phyloP scores from a whole-genome alignment of 345 rosid genomes.

The Pugionium dolabratum region DNA sequence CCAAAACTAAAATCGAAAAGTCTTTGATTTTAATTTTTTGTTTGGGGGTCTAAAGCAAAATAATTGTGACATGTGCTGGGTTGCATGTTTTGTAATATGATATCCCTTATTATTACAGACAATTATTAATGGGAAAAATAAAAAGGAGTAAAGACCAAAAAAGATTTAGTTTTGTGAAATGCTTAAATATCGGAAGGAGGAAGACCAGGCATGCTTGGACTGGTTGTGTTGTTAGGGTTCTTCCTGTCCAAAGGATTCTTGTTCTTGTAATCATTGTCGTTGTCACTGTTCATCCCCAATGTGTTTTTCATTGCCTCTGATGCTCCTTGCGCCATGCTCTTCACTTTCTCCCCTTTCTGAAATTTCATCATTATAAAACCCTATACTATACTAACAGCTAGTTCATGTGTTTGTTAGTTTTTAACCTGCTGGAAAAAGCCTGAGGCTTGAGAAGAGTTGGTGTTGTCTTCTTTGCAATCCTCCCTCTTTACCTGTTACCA shows the following conservation, averaged over 20 bases:
- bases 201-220: conserved; percentile 20
- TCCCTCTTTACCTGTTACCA: conserved; percentile 29
- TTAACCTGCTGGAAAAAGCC: conserved; percentile 37
- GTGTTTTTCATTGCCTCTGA: conserved; percentile 52
- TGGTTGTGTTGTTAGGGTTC: conserved; percentile 38
- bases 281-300: conserved; percentile 42
- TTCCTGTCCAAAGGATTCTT: conserved; percentile 39
- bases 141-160: too few relatives aligned
- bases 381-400: neutral
- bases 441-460: conserved; percentile 31
- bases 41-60: conserved; percentile 8
- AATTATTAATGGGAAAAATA: neutral
- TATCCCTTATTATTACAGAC: neutral
- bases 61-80: neutral
- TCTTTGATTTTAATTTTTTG: too few relatives aligned
- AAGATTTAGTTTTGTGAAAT: neutral
- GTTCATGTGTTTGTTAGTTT: conserved; percentile 15
- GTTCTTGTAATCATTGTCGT: conserved; percentile 31
- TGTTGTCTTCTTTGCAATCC: conserved; percentile 22
- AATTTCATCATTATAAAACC: neutral
- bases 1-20: neutral
- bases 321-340: conserved; percentile 54
- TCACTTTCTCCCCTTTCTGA: conserved; percentile 53
- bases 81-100: neutral
- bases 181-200: conserved; percentile 16